These are phyloP conservation scores for Xylaria longipes DNA, from an alignment of 495 filamentous ascomycete genomes.

Conservation along the genomic window DNA sequence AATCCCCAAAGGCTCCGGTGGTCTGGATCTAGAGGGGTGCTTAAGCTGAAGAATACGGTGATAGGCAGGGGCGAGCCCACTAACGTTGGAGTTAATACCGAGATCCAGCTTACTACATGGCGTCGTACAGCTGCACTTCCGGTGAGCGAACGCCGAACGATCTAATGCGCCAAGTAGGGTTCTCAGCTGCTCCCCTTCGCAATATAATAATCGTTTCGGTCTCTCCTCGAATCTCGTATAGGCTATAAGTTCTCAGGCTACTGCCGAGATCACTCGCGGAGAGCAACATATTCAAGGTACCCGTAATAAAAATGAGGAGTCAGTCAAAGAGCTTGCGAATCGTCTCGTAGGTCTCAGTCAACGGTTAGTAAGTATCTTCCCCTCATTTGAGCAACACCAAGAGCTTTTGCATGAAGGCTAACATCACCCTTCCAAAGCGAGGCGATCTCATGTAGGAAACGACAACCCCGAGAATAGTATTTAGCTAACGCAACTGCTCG, in stretches of 20 bases:
- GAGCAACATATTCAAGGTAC: neutral
- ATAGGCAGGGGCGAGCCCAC: neutral
- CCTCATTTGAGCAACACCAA: neutral
- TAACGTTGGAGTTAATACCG: neutral
- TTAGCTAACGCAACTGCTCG: neutral
- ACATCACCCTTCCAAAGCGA: neutral
- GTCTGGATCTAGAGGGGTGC: neutral
- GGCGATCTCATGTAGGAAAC: neutral
- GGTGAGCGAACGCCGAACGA: neutral
- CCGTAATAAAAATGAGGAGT: neutral
- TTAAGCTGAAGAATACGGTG: neutral
- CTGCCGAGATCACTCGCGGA: neutral
- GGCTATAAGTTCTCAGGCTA: neutral
- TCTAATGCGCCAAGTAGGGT: neutral
- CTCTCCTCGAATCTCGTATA: neutral
- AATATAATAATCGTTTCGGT: neutral
- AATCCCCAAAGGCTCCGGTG: neutral
- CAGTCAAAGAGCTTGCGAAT: neutral
- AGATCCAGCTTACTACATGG: constrained; percentile 4
- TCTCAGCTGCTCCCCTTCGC: neutral
- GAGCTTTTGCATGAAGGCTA: neutral
- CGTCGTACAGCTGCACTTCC: neutral
- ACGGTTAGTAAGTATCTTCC: neutral
- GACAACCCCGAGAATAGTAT: neutral
- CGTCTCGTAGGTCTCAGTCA: neutral